Percentiles rank a stretch among this genome's conserved stretches.
These are phyloP conservation scores for Wakefieldia striispora DNA, from an alignment of 768 basidiomycete genomes.

Conservation along the genomic window DNA sequence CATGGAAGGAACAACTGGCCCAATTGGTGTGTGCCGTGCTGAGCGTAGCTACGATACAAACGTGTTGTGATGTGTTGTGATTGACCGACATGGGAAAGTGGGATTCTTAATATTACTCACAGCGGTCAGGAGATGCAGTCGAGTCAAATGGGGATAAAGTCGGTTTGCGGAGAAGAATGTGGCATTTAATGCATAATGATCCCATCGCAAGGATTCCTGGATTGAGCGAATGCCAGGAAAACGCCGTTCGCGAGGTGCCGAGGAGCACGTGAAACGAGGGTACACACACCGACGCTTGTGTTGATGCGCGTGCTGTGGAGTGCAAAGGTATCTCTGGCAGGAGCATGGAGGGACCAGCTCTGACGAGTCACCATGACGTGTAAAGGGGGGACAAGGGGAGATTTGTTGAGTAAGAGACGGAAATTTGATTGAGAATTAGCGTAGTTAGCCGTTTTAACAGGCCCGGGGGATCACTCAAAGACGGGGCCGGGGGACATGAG, in stretches of 20 bases:
- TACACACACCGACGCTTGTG: background rate
- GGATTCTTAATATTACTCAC: constrained; percentile 11
- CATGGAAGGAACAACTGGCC: background rate
- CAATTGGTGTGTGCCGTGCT: constrained; percentile 3
- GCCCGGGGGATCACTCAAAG: constrained; percentile 12
- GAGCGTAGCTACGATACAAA: constrained; percentile 23
- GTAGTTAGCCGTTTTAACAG: constrained; percentile 32
- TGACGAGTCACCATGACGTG: constrained; percentile 21
- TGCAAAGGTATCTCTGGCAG: constrained; percentile 5
- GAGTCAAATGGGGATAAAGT: constrained; percentile 18
- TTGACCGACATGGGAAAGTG: constrained; percentile 26
- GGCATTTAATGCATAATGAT: constrained; percentile 12
- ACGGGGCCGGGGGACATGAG: constrained; percentile 13
- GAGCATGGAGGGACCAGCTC: constrained; percentile 2
- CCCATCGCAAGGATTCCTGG: constrained; percentile 8
- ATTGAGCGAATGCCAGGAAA: constrained; percentile 5
- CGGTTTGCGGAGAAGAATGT: constrained; percentile 8
- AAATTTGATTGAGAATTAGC: constrained; percentile 30
- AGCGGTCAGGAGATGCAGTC: constrained; percentile 8
- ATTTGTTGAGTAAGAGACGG: constrained; percentile 20
- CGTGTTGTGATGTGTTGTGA: constrained; percentile 6
- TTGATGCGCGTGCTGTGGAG: background rate
- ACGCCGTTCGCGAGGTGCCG: constrained; percentile 23
- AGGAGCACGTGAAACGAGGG: constrained; percentile 24
- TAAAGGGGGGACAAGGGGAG: background rate